Base-by-base conservation (phyloP, 73 alveolate genomes). In the Loxodes magnus region DNA sequence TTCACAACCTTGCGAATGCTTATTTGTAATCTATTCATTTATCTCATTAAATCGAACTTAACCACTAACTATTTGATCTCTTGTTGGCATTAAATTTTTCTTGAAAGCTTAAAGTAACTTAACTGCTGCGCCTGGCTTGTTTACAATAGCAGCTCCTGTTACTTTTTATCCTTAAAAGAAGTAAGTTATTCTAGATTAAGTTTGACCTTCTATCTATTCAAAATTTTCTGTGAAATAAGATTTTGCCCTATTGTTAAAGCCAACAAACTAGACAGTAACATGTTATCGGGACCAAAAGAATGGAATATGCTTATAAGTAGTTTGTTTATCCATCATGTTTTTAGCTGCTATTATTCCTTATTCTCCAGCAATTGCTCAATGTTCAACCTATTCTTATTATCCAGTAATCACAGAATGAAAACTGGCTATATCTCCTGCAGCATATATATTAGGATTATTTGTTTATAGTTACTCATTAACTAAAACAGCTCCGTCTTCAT, bases 401-500 rank as follows among this genome's bases (percentile, higher is more conserved):
- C 90, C 92, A 44, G 90, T 71, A 6, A 42, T 50, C 81, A 78
- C 64, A 67, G 65, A 76, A 22, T 91, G 97, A 54, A 43, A 81
- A 38, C 68, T 38, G 19, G 92, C 93, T 39, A 70, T 56, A 71
- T 86, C 97, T 2, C 97, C 97, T 23, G 94, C 86, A 28, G 94
- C 97, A 66, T 31, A 86, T 26, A 86, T 64, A 48, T 80, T 64
- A 17, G 60, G 51, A 37, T 60, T 67, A 7, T 75, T 61, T 3
- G 97, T 74, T 55, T 64, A 43, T 41, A 86, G 67, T 61, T 62
- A 83, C n/a, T 80, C 81, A 54, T 86, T 81, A 14, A 62, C 71
- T 56, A 61, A 54, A 12, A 86, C 48, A 12, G 83, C 77, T 28
- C 84, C 87, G 27, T 20, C 59, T n/a, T 12, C 82, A 14, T 74